Base-by-base conservation (phyloP, 1,139 yeast genomes). In the Pichia sp. region DNA sequence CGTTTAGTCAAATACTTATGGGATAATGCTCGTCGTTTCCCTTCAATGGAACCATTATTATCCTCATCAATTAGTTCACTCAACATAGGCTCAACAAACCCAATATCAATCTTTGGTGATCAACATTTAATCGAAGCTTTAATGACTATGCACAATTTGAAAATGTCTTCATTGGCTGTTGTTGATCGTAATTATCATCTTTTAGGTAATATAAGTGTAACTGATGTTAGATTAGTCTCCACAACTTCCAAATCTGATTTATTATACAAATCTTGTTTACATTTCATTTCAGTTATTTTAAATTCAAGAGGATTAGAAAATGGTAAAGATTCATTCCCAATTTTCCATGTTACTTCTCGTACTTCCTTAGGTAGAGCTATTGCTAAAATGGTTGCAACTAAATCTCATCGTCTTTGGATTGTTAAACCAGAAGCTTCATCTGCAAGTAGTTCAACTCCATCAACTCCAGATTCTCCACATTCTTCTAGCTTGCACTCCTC, bases 241-340 rank as follows among this genome's bases (percentile, higher is more conserved):
- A 82, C 86, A 54, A 82, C 95, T 31, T 87, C 88, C 28, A 91
- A 90, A 64, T 85, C 94, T 9, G 89, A 86, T 53, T 70, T 88
- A 54, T 74, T 93, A 50, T 84, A 84, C 61, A 83, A 86, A 63
- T 76, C 94, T 9, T 94, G 96, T 65, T 75, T 89, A 61, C 93
- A 87, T 66, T 93, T 91, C 63, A 81, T 93, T 51, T 82, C 95
- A 32, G 86, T 89, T 55, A 90, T 91, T 55, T 76, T 93, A 54
- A 84, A 87, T 58, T 84, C 84, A 53, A 83, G 96, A 61, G 99
- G 98, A 15, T 76, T 93, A 31, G 95, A 85, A 61, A 93, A 90
- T 62, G 96, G 96, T 46, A 90, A 91, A 67, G 99, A 93, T 70
- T 91, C 94, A 41, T 91, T 84, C 74, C 99, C 99, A 15, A 91